phyloP scores from a whole-genome alignment of 1,284 basidiomycete genomes.

The Dichomitus squalens region DNA sequence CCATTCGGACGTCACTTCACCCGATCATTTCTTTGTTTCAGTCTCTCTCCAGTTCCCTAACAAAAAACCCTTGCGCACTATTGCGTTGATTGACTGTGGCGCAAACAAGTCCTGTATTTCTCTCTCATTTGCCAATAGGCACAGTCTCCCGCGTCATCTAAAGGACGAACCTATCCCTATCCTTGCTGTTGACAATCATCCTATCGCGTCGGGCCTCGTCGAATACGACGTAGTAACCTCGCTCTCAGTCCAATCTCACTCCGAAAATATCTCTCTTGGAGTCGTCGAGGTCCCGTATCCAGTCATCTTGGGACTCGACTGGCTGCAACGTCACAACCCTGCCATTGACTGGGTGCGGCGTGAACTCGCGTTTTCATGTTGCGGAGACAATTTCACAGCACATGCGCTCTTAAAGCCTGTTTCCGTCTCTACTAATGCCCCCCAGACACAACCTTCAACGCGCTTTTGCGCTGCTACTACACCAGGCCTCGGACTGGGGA shows the following conservation, averaged over 20 bases:
- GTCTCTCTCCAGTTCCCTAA: slow-evolving; percentile 35
- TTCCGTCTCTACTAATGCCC: slow-evolving; percentile 21
- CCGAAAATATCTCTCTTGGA: slow-evolving; percentile 17
- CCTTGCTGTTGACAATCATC: slow-evolving; percentile 37
- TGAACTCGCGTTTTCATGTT: slow-evolving; percentile 32
- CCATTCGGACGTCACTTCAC: slow-evolving; percentile 8
- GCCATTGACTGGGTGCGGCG: slow-evolving; percentile 23
- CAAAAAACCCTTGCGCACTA: slow-evolving; percentile 29
- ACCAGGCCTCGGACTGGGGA: not conserved
- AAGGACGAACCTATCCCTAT: slow-evolving; percentile 35
- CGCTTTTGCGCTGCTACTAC: slow-evolving; percentile 15
- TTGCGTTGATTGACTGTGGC: slow-evolving; percentile 40
- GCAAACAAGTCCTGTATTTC: slow-evolving; percentile 40
- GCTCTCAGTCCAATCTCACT: slow-evolving; percentile 30
- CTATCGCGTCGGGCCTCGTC: slow-evolving; percentile 38
- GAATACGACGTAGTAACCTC: slow-evolving; percentile 37
- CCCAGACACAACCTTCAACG: too few relatives aligned
- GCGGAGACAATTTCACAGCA: too few relatives aligned
- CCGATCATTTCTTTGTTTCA: slow-evolving; percentile 38
- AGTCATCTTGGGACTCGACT: slow-evolving; percentile 24
- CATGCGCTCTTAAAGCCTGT: slow-evolving; percentile 4
- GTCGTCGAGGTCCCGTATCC: slow-evolving; percentile 28
- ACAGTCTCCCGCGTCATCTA: slow-evolving; percentile 32
- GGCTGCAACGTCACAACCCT: slow-evolving; percentile 29
- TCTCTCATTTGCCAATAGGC: slow-evolving; percentile 31